Evolutionary conservation across 202 grass and related monocot species (phyloP).

Genomic region (Eragrostis tef): DNA sequence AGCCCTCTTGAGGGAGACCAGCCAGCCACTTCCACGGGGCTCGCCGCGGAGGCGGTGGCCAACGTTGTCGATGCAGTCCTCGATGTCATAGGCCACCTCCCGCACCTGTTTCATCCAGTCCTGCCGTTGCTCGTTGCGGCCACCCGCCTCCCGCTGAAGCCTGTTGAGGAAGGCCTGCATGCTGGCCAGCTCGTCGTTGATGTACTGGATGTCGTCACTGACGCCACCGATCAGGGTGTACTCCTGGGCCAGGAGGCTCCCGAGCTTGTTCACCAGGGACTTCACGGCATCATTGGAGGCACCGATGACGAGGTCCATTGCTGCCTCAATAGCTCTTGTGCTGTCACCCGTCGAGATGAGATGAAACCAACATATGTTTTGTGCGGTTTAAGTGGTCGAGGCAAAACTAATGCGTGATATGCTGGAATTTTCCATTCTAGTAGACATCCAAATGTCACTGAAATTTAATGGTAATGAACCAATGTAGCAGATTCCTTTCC

Average conservation of each 20-base stretch:
- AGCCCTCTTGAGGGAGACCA: rapidly evolving
- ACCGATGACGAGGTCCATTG: conserved; percentile 5
- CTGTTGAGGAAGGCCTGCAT: conserved; percentile 18
- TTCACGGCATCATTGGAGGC: neutral
- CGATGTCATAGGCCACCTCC: conserved; percentile 34
- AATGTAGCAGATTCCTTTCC: too few species aligned
- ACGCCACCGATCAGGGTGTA: conserved; percentile 6
- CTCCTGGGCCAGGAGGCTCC: conserved; percentile 10
- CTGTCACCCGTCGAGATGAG: too few species aligned
- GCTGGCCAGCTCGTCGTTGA: conserved; percentile 18
- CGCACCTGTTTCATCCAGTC: conserved; percentile 45
- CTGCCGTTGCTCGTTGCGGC: conserved; percentile 10
- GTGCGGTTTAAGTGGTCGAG: too few species aligned
- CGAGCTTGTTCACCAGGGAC: neutral
- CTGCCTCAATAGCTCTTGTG: neutral
- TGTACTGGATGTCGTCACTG: conserved; percentile 18
- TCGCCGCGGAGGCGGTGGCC: conserved; percentile 21
- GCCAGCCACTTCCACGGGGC: neutral
- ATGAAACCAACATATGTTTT: too few species aligned
- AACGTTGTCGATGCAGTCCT: neutral
- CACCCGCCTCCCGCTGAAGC: neutral
- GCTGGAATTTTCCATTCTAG: too few species aligned
- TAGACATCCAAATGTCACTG: too few species aligned
- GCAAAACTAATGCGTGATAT: too few species aligned
- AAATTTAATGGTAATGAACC: too few species aligned